phyloP scores from a whole-genome alignment of 306 rosid species.

The Quercus variabilis region DNA sequence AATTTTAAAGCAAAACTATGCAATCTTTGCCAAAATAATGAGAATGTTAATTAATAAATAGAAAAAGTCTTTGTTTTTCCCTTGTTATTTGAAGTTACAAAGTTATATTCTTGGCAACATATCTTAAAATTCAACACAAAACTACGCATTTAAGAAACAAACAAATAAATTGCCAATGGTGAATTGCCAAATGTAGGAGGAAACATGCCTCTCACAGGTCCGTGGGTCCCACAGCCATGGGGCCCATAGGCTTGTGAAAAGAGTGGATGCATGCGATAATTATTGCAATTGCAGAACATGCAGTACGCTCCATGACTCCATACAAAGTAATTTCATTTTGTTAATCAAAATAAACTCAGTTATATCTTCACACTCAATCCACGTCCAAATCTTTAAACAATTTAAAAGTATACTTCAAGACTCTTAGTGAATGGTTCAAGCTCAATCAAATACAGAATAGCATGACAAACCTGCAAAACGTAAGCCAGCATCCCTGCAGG shows the following conservation, averaged over 20 bases:
- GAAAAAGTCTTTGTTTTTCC: not conserved
- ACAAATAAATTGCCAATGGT: not conserved
- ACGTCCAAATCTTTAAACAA: not conserved
- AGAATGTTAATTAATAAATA: not conserved
- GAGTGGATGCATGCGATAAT: too few species aligned
- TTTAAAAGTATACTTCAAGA: not conserved
- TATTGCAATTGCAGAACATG: not conserved
- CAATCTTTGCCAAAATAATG: not conserved
- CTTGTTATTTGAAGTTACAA: not conserved
- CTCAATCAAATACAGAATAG: not conserved
- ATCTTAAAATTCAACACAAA: not conserved
- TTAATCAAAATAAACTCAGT: not conserved
- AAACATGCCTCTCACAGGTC: too few species aligned
- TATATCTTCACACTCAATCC: not conserved
- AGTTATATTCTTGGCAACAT: not conserved
- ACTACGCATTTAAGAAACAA: not conserved
- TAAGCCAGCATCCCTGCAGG: slow-evolving; percentile 75
- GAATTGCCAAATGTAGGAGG: too few species aligned
- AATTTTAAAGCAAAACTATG: not conserved
- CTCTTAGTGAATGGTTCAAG: not conserved
- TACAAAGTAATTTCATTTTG: not conserved
- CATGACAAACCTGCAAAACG: slow-evolving; percentile 74
- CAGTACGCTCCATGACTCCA: not conserved
- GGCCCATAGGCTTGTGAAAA: too few species aligned
- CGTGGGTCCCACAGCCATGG: too few species aligned